Base-by-base conservation (phyloP, 2,329 filamentous ascomycete species). In the Sporothrix brasiliensis region DNA sequence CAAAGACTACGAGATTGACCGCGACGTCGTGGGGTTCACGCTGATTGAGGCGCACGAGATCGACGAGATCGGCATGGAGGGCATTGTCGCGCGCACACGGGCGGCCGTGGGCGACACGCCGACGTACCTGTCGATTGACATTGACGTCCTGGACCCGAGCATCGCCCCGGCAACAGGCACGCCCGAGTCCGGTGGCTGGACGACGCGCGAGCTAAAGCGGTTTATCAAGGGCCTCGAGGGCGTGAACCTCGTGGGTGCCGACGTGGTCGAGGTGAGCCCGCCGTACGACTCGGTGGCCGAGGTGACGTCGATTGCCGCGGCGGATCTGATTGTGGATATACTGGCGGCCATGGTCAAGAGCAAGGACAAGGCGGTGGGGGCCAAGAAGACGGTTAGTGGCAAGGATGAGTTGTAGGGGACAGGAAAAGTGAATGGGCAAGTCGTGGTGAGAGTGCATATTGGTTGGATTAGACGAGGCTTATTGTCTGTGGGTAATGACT, bases 171-270 rank as follows among this genome's bases (percentile, higher is more conserved):
- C 75, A 1, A 96, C 93, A 0, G 93, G 93, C 0, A 97, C 93
- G 0, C 93, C 93, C 0, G 93, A 97, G 81, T 91, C 93, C 0
- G 93, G 93, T 68, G 93, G 93, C 44, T 97, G 93, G 93, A 95
- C 92, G 4, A 95, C 91, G 19, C 84, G 93, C 66, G 93, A 97
- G 82, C 83, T 97, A 74, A 94, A 96, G 73, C 84, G 91, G 9
- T 92, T 97, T 69, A 79, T 97, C 77, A 84, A 93, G 49, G 92
- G 92, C 0, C 86, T 97, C 53, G 93, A 97, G 81, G 87, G 83
- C 0, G 78, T 97, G 78, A 96, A 97, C 77, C 81, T 97, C 1
- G 91, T 97, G 3, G 93, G 92, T 0, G 93, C 92, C 0, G 93
- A 97, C 80, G 87, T 97, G 63, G 93, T 97, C 5, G 93, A 97